Conservation (phyloP, 768 basidiomycete genomes). For the Cyclocybe aegerita region DNA sequence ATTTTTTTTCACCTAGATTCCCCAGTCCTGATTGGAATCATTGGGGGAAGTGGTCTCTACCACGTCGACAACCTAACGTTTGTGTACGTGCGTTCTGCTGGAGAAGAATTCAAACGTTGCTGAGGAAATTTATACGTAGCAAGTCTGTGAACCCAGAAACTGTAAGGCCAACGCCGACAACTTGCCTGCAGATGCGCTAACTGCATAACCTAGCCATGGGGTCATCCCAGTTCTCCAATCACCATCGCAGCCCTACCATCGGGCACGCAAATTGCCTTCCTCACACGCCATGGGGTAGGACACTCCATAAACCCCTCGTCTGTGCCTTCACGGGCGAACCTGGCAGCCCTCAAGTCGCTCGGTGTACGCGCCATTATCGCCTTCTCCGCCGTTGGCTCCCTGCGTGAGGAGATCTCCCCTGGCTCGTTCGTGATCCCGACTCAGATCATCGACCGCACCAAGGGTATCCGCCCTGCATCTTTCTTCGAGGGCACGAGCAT, state of each 20-base stretch:
- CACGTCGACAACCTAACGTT: conserved; percentile 85
- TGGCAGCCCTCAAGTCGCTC: conserved; percentile 90
- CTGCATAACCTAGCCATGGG: conserved; percentile 76
- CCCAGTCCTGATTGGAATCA: conserved; percentile 79
- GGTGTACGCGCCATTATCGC: conserved; percentile 89
- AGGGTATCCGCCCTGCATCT: conserved; percentile 83
- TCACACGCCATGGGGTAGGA: conserved; percentile 85
- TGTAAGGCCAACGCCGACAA: conserved; percentile 37
- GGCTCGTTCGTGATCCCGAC: conserved; percentile 86
- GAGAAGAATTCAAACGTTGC: too few species aligned
- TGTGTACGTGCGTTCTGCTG: conserved; percentile 50
- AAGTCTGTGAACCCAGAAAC: conserved; percentile 80
- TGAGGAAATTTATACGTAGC: conserved; percentile 33
- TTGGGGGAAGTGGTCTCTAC: conserved; percentile 88
- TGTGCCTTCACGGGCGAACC: conserved; percentile 89
- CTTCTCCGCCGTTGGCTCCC: conserved; percentile 93
- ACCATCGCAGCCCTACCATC: conserved; percentile 88
- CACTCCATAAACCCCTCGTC: conserved; percentile 79
- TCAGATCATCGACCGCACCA: conserved; percentile 96
- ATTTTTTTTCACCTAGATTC: too few species aligned
- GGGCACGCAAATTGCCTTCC: conserved; percentile 80
- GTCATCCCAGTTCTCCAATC: conserved; percentile 86
- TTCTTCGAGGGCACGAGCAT: conserved; percentile 83
- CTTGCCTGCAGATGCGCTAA: not conserved
- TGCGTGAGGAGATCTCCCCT: conserved; percentile 90